phyloP scores from a whole-genome alignment of 2,329 filamentous ascomycete genomes.

The Nectriaceae sp. region DNA sequence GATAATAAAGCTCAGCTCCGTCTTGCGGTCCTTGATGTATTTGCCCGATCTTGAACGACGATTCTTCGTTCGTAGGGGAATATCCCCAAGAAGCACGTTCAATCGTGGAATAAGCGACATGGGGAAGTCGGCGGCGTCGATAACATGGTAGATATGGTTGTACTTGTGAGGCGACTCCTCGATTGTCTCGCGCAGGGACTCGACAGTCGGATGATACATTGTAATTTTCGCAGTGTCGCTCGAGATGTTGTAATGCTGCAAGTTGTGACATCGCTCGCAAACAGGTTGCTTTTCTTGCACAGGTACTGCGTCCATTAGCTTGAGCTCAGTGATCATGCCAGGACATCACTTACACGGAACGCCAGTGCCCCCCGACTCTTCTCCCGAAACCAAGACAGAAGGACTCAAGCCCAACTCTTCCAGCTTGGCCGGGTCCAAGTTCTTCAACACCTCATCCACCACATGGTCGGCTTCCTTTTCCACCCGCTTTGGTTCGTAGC shows the following conservation, averaged over 20 bases:
- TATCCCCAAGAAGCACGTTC: conserved; percentile 67
- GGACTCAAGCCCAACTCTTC: conserved; percentile 49
- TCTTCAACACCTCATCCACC: conserved; percentile 46
- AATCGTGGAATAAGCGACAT: conserved; percentile 86
- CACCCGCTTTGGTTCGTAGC: conserved; percentile 12
- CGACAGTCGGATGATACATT: conserved; percentile 79
- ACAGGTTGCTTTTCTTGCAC: conserved; percentile 52
- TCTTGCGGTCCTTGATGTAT: conserved; percentile 68
- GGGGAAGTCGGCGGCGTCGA: conserved; percentile 96
- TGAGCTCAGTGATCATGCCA: neutral
- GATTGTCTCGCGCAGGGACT: conserved; percentile 81
- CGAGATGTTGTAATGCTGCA: conserved; percentile 74
- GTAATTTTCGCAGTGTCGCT: conserved; percentile 46
- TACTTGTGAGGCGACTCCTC: conserved; percentile 84
- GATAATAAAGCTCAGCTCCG: conserved; percentile 87
- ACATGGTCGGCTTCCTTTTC: conserved; percentile 46
- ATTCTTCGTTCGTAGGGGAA: conserved; percentile 77
- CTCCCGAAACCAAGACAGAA: conserved; percentile 36
- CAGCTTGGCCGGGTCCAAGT: conserved; percentile 43
- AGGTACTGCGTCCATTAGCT: conserved; percentile 18
- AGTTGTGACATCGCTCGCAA: conserved; percentile 84
- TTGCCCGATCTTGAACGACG: conserved; percentile 69
- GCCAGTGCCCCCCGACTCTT: conserved; percentile 21
- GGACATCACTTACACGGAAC: conserved; percentile 18
- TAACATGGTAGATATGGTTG: conserved; percentile 93